Conservation (phyloP, 768 basidiomycete species). For the Ramaria rubella region DNA sequence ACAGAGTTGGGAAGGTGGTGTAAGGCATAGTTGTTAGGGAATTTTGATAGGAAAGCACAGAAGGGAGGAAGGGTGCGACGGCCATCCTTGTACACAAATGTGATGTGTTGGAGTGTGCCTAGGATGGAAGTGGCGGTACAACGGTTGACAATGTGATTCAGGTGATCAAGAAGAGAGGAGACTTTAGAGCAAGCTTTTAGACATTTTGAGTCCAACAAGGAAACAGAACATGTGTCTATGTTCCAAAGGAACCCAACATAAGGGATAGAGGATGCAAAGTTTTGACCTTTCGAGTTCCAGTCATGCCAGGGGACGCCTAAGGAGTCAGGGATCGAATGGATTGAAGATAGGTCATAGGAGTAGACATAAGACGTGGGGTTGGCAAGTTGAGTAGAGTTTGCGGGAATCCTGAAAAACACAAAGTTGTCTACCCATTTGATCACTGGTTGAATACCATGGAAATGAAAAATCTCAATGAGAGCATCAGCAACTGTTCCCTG, state of each 20-base stretch:
- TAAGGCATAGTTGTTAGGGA: background rate
- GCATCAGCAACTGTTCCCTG: conserved; percentile 27
- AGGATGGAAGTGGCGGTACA: background rate
- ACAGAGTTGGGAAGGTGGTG: background rate
- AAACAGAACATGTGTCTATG: background rate
- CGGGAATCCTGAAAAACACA: conserved; percentile 20
- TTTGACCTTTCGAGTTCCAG: background rate
- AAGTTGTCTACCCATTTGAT: conserved; percentile 36
- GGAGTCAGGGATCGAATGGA: background rate
- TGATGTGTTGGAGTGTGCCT: background rate
- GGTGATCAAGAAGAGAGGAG: background rate
- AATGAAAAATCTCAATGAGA: conserved; percentile 18
- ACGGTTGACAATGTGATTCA: background rate
- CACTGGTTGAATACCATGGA: conserved; percentile 16
- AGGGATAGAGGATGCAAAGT: background rate
- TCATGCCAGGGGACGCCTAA: background rate
- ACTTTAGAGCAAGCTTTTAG: background rate
- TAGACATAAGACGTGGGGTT: background rate
- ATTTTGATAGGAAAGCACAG: background rate
- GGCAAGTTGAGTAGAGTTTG: background rate
- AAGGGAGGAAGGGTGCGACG: background rate
- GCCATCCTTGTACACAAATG: background rate
- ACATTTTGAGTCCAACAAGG: background rate
- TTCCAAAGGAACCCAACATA: conserved; percentile 1
- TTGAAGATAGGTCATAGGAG: background rate